Evolutionary conservation across 176 grass and related monocot genomes (phyloP), one percentile per base, ranked within the genome.

Genomic region (Poa pratensis): DNA sequence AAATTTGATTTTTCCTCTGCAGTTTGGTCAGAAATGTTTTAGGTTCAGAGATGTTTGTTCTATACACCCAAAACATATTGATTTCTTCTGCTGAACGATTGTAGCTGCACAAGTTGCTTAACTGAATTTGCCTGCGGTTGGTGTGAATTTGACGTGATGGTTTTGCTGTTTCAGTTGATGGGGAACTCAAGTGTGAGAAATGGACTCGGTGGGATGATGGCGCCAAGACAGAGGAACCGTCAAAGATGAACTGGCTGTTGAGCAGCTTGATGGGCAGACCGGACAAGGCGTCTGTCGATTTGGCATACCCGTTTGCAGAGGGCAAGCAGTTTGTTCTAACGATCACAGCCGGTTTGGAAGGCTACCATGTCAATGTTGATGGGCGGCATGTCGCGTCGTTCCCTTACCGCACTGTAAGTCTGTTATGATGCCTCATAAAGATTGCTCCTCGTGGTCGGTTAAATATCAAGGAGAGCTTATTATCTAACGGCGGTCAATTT

Each of bases 391-490:
- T 94, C 20, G 85, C 92, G 13, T 94, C 92, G 22, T 94, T 94
- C 58, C 92, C 92, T 69, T 94, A 94, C 79, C 89, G 92, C 24
- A 94, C 84, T 26, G 92, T 94, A 91, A 91, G 89, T 83, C 74
- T 46, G 17, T 15, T 76, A 26, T 7, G 1, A 11, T 53, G 20
- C 20, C 64, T 69, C 20, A 0, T 35, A 2, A 7, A 40, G 19
- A 39, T 82, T 81, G 5, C 6, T 51, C 42, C n/a, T n/a, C n/a
- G n/a, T n/a, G n/a, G 6, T 40, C 11, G 16, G 0, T 55, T 22
- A 3, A 11, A 1, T 52, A 67, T 22, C 61, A 80, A 14, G 20
- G 16, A 59, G 22, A 72, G 58, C 26, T 42, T 82, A 1, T 19
- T 40, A 45, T 73, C 35, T 83, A 19, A 73, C 12, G 35, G 19